These are phyloP conservation scores for Naumovozyma baii DNA, from an alignment of 805 yeast genomes.

Conservation along the genomic window DNA sequence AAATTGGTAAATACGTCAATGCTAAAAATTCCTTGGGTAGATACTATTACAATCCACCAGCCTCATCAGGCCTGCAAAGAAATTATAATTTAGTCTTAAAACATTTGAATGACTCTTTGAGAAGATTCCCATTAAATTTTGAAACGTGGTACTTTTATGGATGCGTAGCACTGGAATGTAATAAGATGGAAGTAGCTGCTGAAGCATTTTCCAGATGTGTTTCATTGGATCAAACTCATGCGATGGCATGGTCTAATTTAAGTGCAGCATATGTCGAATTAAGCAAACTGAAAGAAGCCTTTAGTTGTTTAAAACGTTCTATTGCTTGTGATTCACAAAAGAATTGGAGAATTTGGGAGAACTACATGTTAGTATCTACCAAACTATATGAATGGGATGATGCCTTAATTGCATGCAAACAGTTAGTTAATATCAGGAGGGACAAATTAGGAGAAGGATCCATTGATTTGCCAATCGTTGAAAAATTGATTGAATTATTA, in stretches of 20 bases:
- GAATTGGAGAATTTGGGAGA: constrained; percentile 89
- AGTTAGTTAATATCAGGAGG: constrained; percentile 48
- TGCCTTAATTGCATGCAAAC: constrained; percentile 64
- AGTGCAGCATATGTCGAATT: constrained; percentile 65
- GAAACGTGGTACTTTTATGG: constrained; percentile 92
- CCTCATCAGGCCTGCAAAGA: constrained; percentile 39
- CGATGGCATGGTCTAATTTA: constrained; percentile 85
- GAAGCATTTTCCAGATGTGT: constrained; percentile 91
- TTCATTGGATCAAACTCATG: constrained; percentile 67
- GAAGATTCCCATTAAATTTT: constrained; percentile 60
- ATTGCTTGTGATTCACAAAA: constrained; percentile 58
- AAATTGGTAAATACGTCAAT: constrained; percentile 65
- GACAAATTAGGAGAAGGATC: constrained; percentile 52
- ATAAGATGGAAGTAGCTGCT: constrained; percentile 65
- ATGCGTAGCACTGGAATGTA: constrained; percentile 71
- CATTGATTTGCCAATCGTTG: constrained; percentile 67
- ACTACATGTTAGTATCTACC: constrained; percentile 71
- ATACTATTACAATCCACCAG: constrained; percentile 60
- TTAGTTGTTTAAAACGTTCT: constrained; percentile 76
- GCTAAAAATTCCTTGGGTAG: constrained; percentile 80
- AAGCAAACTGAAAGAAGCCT: constrained; percentile 66
- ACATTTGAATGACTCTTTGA: constrained; percentile 67
- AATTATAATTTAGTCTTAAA: constrained; percentile 46
- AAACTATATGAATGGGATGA: constrained; percentile 83
- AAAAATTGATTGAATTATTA: constrained; percentile 59